Base-by-base conservation (phyloP, 495 filamentous ascomycete genomes). In the Aspergillus ostianus region DNA sequence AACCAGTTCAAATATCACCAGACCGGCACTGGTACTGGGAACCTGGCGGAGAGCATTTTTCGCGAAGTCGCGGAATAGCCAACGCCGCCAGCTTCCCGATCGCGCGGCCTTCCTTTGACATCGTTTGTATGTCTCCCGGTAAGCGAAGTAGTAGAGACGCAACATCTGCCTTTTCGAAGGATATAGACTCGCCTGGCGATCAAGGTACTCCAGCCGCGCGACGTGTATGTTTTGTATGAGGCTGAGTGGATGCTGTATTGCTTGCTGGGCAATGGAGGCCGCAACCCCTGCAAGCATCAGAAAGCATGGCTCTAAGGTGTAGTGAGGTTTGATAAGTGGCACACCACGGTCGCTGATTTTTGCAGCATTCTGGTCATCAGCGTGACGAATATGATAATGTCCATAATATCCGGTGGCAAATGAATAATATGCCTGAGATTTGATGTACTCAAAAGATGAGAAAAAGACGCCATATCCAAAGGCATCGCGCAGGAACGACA, bases 1-100 rank as follows among this genome's bases (percentile, higher is more conserved):
- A 20, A 96, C 86, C 36, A 97, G 61, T 71, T 97, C 92, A 69
- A 97, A 97, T 50, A 94, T 91, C 60, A 97, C 88, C 56, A 97
- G 70, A 0, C 91, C 92, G 2, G 92, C 92, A 64, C 89, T 92
- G 4, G 92, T 95, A 68, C 90, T 92, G 17, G 92, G 92, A 44
- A 96, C 87, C 73, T 94, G 90, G 45, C 87, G 81, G 47, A 95
- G 78, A 3, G 90, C 90, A 56, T 82, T 87, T 73, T 81, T 81
- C 68, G 87, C 77, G 69, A 96, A 95, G 7, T 87, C 90, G 17
- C 81, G 80, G 70, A 89, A 97, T 18, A 96, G 68, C 89, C 90
- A 96, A 26, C 73, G 74, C 26, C 80, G 68, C 82, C 90, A 86
- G 3, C 85, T 85, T 1, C 88, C 87, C 17, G 82, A 82, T 26